Evolutionary conservation across 2,329 filamentous ascomycete species (phyloP), one percentile per base, ranked within the genome.

Genomic region (Cryphonectria naterciae): DNA sequence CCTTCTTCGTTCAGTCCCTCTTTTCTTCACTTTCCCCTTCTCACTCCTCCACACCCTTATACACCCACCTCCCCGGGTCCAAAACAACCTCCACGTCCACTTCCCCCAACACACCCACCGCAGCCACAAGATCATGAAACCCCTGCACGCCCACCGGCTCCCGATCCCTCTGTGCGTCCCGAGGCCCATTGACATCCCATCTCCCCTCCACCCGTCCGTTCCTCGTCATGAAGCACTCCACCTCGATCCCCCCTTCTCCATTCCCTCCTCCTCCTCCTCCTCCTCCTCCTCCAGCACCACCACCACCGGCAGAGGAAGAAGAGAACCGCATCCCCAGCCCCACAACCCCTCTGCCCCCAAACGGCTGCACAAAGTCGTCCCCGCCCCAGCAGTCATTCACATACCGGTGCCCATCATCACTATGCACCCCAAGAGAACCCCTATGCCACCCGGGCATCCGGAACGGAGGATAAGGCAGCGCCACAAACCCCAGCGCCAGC

Each of bases 371-470:
- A 73, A 95, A 95, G 69, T 89, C 84, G 73, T 88, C 87, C 25
- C 93, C 93, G 32, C 93, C 93, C 84, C 87, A 92, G 10, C 85
- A 85, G 78, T 95, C 91, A 77, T 94, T 93, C 76, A 94, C 85
- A 78, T 92, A 96, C 78, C 87, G 87, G 75, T 91, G 86, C 0
- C 93, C 93, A 79, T 95, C 93, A 78, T 95, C 93, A 63, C 91
- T 90, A 78, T 95, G 93, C n/a, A 95, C 88, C 1, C 85, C 93
- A 19, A 95, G 77, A 73, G 89, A 91, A 25, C 88, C 93, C 46
- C 93, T 87, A 77, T 96, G 91, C 93, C 93, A 95, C 1, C 93
- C 93, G 0, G 93, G 93, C 72, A 95, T 86, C 10, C 93, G 87
- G 83, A 93, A 95, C 0, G 86, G 85, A 8, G 93, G 93, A 77